These are phyloP conservation scores for Rhytidiadelphus loreus DNA, from an alignment of 225 moss, liverwort and hornwort genomes.

Conservation along the genomic window DNA sequence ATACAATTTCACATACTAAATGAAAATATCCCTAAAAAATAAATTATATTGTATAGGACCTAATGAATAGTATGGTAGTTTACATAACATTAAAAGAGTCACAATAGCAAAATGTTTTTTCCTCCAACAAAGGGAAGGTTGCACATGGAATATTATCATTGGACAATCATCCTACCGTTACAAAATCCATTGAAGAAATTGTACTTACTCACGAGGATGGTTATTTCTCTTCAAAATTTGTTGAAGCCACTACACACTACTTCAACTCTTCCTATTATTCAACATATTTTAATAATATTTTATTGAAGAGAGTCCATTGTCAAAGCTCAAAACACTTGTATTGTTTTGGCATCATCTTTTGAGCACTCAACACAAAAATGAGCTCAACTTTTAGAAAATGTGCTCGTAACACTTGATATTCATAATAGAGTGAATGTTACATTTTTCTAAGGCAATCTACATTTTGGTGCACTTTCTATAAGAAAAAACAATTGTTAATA, in stretches of 20 bases:
- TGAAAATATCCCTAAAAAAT: no score
- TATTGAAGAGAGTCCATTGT: neutral
- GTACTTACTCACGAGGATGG: neutral
- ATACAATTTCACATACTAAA: no score
- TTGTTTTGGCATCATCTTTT: rapidly evolving
- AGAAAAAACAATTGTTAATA: neutral
- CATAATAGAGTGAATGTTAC: rapidly evolving
- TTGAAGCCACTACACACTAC: neutral
- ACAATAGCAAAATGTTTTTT: neutral
- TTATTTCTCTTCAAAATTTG: neutral
- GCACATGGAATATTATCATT: neutral
- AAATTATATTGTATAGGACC: no score
- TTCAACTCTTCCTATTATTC: neutral
- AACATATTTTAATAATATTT: neutral
- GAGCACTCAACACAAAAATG: neutral
- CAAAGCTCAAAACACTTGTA: neutral
- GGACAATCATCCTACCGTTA: neutral
- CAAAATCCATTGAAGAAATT: neutral
- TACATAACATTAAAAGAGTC: neutral
- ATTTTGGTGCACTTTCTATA: neutral
- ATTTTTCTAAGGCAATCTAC: neutral
- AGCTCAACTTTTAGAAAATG: neutral
- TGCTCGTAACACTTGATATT: neutral
- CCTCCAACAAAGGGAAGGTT: no score
- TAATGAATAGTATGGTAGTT: neutral